These are phyloP conservation scores for Cystobasidium onofrii DNA, from an alignment of 768 basidiomycete genomes.

Conservation along the genomic window DNA sequence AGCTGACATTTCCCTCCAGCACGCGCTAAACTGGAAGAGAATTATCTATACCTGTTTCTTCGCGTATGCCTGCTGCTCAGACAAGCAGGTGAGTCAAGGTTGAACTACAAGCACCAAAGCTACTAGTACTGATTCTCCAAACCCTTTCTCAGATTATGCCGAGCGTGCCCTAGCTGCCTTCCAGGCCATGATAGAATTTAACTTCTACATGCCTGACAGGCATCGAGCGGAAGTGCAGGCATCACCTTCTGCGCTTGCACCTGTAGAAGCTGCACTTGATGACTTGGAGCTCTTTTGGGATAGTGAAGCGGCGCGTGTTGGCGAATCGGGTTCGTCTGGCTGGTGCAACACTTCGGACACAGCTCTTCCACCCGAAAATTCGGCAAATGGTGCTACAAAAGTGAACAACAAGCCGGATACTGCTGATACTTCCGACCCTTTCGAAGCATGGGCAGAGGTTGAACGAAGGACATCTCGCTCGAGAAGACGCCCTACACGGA, in stretches of 20 bases:
- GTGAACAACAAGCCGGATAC: not conserved
- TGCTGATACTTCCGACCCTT: slow-evolving; percentile 36
- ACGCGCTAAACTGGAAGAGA: slow-evolving; percentile 43
- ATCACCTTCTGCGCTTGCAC: slow-evolving; percentile 21
- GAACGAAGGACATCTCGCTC: slow-evolving; percentile 39
- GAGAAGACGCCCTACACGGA: slow-evolving; percentile 37
- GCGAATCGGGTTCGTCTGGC: slow-evolving; percentile 44
- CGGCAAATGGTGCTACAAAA: not conserved
- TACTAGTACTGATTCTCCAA: not conserved
- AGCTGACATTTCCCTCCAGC: slow-evolving; percentile 9
- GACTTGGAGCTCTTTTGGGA: slow-evolving; percentile 48
- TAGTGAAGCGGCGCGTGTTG: slow-evolving; percentile 45
- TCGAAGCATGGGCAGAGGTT: slow-evolving; percentile 43
- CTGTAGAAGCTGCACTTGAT: slow-evolving; percentile 33
- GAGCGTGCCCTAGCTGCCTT: slow-evolving; percentile 46
- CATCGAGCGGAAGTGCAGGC: slow-evolving; percentile 30
- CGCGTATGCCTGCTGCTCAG: slow-evolving; percentile 45
- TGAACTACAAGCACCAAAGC: too few species aligned
- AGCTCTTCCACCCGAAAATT: slow-evolving; percentile 1
- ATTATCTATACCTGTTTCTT: slow-evolving; percentile 46
- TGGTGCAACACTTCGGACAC: slow-evolving; percentile 41
- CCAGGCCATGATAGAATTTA: slow-evolving; percentile 48
- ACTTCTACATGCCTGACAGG: slow-evolving; percentile 44
- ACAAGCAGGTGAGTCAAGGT: slow-evolving; percentile 46
- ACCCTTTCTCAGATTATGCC: slow-evolving; percentile 42